Conservation (phyloP, 2,329 filamentous ascomycete genomes). For the Fusarium nodosum region DNA sequence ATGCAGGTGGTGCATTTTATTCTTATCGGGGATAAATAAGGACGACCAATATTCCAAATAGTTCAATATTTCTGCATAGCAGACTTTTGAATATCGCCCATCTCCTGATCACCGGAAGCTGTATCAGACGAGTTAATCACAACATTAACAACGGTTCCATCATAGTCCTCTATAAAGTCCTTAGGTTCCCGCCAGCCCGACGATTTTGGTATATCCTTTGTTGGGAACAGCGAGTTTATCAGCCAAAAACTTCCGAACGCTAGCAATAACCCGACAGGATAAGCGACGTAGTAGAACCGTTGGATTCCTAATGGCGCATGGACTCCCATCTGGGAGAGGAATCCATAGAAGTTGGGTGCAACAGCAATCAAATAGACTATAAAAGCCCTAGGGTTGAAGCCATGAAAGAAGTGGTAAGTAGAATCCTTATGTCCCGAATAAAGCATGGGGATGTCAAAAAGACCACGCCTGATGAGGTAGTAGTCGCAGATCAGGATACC, state of each 20-base stretch:
- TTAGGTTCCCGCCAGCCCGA: constrained; percentile 8
- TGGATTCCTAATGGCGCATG: not conserved
- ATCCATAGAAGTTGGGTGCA: constrained; percentile 25
- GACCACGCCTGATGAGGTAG: constrained; percentile 6
- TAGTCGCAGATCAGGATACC: constrained; percentile 25
- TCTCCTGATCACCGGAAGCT: not conserved
- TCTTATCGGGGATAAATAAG: too few species aligned
- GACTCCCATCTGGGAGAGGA: constrained; percentile 19
- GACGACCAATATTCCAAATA: too few species aligned
- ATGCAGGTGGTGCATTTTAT: too few species aligned
- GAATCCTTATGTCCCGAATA: constrained; percentile 5
- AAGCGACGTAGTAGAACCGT: constrained; percentile 11
- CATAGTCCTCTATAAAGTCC: constrained; percentile 6
- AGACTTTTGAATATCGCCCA: not conserved
- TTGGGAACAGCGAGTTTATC: not conserved
- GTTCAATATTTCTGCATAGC: too few species aligned
- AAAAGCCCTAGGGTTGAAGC: constrained; percentile 3
- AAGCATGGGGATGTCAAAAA: constrained; percentile 16
- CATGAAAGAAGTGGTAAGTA: constrained; percentile 15
- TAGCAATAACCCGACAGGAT: not conserved
- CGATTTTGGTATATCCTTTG: rapidly evolving
- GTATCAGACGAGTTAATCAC: constrained; percentile 3
- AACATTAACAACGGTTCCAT: not conserved
- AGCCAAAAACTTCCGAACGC: constrained; percentile 20
- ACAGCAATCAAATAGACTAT: constrained; percentile 10